phyloP scores from a whole-genome alignment of 257 asterid species.

The Leonotis leonurus region DNA sequence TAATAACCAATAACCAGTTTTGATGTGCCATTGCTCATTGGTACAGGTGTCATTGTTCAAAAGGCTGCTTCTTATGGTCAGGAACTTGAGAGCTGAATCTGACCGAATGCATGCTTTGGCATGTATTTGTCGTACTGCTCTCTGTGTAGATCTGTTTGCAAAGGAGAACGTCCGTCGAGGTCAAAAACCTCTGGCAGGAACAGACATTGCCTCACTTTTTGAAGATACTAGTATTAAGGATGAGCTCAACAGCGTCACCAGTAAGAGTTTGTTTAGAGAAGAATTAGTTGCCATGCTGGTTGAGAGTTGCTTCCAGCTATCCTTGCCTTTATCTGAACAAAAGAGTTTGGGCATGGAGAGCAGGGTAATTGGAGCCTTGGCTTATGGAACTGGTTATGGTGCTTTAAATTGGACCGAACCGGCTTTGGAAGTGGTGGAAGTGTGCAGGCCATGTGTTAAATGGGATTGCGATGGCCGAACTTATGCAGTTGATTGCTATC shows the following conservation, averaged over 20 bases:
- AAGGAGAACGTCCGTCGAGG: conserved; percentile 95
- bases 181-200: conserved; percentile 93
- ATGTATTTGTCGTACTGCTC: conserved; percentile 95
- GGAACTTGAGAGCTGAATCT: conserved; percentile 92
- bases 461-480: conserved; percentile 97
- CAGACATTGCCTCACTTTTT: conserved; percentile 87
- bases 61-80: conserved; percentile 90
- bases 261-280: conserved; percentile 88
- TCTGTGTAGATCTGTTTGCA: conserved; percentile 93
- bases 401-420: conserved; percentile 97
- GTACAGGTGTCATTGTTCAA: conserved; percentile 79
- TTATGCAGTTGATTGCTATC: conserved; percentile 90
- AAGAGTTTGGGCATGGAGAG: conserved; percentile 89
- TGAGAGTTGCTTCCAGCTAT: conserved; percentile 97
- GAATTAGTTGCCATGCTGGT: conserved; percentile 93
- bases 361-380: conserved; percentile 95
- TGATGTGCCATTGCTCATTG: conserved; percentile 14
- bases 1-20: neutral
- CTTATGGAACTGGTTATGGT: conserved; percentile 98
- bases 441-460: conserved; percentile 88
- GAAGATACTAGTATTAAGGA: conserved; percentile 76
- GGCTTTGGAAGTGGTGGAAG: conserved; percentile 96
- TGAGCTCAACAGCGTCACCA: conserved; percentile 72
- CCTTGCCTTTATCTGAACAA: conserved; percentile 88
- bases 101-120: conserved; percentile 98